Base-by-base conservation (phyloP, 805 yeast species). In the Ogataea minuta region DNA sequence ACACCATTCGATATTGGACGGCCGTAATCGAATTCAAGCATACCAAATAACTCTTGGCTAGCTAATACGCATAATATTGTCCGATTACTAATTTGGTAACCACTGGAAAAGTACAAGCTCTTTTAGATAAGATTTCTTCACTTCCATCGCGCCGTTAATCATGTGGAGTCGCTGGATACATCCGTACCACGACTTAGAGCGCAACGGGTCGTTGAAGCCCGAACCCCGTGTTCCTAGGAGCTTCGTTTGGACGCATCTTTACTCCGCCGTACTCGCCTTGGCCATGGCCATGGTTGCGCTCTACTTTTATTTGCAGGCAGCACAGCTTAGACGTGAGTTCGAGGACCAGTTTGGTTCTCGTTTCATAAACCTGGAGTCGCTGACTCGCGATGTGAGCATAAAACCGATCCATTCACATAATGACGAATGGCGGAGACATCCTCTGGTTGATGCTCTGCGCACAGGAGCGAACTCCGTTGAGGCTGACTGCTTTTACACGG, bases 371-470 rank as follows among this genome's bases (percentile, higher is more conserved):
- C 13, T 47, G 17, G 50, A 45, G 24, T 24, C 46, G 2, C 36
- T 59, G 26, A 59, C 63, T 8, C 49, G 51, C 25, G 63, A 54
- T 39, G 56, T 54, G 8, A 19, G 41, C 7, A 37, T 57, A 5
- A 40, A 58, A 31, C 66, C 68, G 27, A 64, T 80, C 16, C 88
- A 81, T 53, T 77, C 85, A 1, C 88, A 81, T 54, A 81, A 81
- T 52, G 87, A 81, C 54, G 82, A 81, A 57, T 77, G 84, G 82
- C 62, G 87, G 50, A 43, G 53, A 3, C 51, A 63, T 4, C 87
- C 87, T 1, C 62, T 81, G 3, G 67, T 74, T 36, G 81, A 79
- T 43, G 87, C 86, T 0, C 55, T 70, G 9, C 49, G 55, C 4
- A 45, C 53, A 15, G 89, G 87, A 2, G 68, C 74, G 25, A 66